These are phyloP conservation scores for Penicillium desertorum DNA, from an alignment of 495 filamentous ascomycete genomes.

Conservation along the genomic window DNA sequence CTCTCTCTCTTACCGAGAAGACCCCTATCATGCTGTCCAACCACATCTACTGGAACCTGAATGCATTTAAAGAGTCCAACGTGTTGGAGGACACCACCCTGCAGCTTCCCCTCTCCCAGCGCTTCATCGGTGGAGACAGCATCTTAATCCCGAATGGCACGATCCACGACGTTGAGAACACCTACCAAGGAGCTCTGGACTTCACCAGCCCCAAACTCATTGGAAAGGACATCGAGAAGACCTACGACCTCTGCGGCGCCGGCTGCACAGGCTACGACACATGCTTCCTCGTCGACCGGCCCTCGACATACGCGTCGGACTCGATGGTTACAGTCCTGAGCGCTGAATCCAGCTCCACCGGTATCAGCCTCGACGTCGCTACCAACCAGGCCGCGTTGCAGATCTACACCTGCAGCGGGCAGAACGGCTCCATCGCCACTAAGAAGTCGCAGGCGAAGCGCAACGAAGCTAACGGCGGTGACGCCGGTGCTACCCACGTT, in stretches of 20 bases:
- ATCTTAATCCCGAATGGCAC: constrained; percentile 78
- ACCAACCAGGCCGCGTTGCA: constrained; percentile 77
- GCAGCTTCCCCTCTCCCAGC: constrained; percentile 67
- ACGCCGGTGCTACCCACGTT: constrained; percentile 39
- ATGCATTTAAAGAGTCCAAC: constrained; percentile 67
- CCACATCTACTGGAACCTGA: constrained; percentile 88
- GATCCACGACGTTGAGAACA: constrained; percentile 61
- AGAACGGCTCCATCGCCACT: constrained; percentile 61
- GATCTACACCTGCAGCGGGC: constrained; percentile 72
- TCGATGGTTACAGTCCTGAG: constrained; percentile 63
- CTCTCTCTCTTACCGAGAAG: constrained; percentile 73
- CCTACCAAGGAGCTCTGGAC: constrained; percentile 64
- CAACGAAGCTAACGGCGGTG: constrained; percentile 41
- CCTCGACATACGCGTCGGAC: constrained; percentile 59
- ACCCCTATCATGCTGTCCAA: constrained; percentile 82
- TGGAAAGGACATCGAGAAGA: constrained; percentile 61
- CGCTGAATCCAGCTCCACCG: constrained; percentile 55
- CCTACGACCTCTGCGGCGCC: constrained; percentile 64
- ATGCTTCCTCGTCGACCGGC: constrained; percentile 68
- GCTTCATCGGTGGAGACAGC: constrained; percentile 68
- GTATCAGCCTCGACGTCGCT: constrained; percentile 70
- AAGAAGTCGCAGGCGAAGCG: constrained; percentile 54
- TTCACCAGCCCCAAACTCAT: constrained; percentile 77
- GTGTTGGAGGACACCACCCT: constrained; percentile 73
- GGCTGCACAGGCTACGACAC: constrained; percentile 77